Conservation (phyloP, 2,329 filamentous ascomycete genomes). For the Corynespora cassiicola region DNA sequence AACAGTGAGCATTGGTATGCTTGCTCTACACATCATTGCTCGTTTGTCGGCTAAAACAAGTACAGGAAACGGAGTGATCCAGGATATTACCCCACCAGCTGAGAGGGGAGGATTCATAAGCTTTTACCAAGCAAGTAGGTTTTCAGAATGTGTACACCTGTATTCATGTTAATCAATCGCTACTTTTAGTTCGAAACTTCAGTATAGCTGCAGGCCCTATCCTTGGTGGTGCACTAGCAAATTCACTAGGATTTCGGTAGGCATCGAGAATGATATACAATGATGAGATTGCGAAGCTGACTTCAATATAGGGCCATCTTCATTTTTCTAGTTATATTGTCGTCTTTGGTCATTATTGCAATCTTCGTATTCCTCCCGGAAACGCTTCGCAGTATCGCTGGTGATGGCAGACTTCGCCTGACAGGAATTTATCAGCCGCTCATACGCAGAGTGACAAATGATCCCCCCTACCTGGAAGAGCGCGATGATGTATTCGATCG, state of each 20-base stretch:
- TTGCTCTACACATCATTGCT: slow-evolving; percentile 8
- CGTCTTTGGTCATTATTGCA: slow-evolving; percentile 42
- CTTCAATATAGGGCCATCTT: slow-evolving; percentile 53
- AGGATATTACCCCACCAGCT: slow-evolving; percentile 45
- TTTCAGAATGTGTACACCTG: slow-evolving; percentile 30
- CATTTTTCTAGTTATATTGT: slow-evolving; percentile 60
- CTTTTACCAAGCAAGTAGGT: slow-evolving; percentile 53
- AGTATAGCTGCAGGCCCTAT: slow-evolving; percentile 37
- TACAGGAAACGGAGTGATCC: slow-evolving; percentile 44
- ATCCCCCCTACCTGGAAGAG: slow-evolving; percentile 3
- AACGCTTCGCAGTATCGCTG: slow-evolving; percentile 36
- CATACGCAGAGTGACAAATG: slow-evolving; percentile 30
- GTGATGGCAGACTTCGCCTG: slow-evolving; percentile 39
- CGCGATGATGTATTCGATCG: slow-evolving; percentile 2
- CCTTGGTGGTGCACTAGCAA: slow-evolving; percentile 31
- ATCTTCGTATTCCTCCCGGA: slow-evolving; percentile 50
- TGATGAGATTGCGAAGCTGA: slow-evolving; percentile 45
- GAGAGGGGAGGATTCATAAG: slow-evolving; percentile 49
- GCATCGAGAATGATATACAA: slow-evolving; percentile 30
- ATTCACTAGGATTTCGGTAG: slow-evolving; percentile 33
- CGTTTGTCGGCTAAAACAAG: neutral
- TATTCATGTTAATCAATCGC: too few species aligned
- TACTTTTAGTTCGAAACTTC: slow-evolving; percentile 33
- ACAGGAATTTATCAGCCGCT: slow-evolving; percentile 50
- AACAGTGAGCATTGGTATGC: slow-evolving; percentile 55